Conservation (phyloP, 169 alveolate species). For the Theileria annulata region DNA sequence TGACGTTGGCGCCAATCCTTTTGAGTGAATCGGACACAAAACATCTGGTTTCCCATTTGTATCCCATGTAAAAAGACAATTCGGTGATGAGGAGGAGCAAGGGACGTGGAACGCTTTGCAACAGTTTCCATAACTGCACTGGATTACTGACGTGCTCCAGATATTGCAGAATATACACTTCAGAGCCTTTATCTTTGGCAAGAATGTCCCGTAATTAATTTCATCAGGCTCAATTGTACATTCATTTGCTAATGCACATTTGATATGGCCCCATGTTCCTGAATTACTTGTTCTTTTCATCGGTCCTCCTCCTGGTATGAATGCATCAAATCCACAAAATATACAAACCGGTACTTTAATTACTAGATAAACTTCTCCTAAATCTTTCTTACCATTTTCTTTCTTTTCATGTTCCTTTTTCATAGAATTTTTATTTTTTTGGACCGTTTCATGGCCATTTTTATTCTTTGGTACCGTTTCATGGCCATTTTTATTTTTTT, state of each 20-base stretch:
- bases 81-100: constrained; percentile 76
- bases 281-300: constrained; percentile 71
- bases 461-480: background rate
- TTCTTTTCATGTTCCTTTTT: background rate
- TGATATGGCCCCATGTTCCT: constrained; percentile 78
- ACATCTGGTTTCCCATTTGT: constrained; percentile 68
- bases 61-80: constrained; percentile 72
- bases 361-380: background rate
- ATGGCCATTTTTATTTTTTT: background rate
- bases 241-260: constrained; percentile 75
- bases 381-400: background rate
- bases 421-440: background rate
- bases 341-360: constrained; percentile 71
- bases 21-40: constrained; percentile 75
- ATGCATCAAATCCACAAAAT: constrained; percentile 76
- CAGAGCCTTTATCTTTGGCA: constrained; percentile 71
- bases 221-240: constrained; percentile 54
- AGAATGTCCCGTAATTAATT: constrained; percentile 49
- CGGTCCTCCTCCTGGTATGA: constrained; percentile 79
- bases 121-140: constrained; percentile 73
- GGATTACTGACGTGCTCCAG: constrained; percentile 67
- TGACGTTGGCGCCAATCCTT: constrained; percentile 77
- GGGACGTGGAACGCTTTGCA: constrained; percentile 77
- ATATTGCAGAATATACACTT: constrained; percentile 57
- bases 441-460: background rate